These are phyloP conservation scores for Cocos nucifera DNA, from an alignment of 176 grass and related monocot species.

Conservation along the genomic window DNA sequence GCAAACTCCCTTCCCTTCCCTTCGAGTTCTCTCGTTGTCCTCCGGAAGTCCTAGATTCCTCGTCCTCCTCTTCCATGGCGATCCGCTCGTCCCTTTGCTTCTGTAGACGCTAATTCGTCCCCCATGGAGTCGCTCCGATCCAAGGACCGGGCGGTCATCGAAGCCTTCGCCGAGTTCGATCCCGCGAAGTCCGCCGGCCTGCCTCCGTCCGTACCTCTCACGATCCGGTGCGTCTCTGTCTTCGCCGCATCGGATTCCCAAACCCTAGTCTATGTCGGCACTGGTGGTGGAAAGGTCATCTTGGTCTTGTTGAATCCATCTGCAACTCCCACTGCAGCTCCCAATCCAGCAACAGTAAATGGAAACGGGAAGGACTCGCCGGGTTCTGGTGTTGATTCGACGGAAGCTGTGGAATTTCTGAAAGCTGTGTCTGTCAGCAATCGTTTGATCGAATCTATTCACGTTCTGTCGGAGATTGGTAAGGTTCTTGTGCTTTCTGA, in stretches of 20 bases:
- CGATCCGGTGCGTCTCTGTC: conserved; percentile 55
- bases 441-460: conserved; percentile 48
- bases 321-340: background rate
- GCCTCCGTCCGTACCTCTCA: conserved; percentile 51
- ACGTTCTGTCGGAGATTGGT: conserved; percentile 53
- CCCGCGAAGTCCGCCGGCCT: conserved; percentile 57
- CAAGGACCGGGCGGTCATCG: conserved; percentile 36
- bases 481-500: conserved; percentile 58
- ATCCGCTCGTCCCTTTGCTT: background rate
- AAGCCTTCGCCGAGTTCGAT: conserved; percentile 55
- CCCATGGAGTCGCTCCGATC: conserved; percentile 14
- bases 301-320: conserved; percentile 33
- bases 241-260: conserved; percentile 25
- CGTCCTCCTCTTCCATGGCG: background rate
- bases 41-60: background rate
- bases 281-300: conserved; percentile 79
- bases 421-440: conserved; percentile 38
- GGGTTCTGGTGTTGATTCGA: conserved; percentile 10
- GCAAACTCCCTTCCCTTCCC: too few species aligned
- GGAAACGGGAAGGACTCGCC: conserved; percentile 7
- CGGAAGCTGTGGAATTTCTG: conserved; percentile 31
- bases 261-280: conserved; percentile 67
- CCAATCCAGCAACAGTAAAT: too few species aligned
- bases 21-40: too few species aligned
- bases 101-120: background rate